A percentile compares a stretch with the other conserved stretches of the same genome.
phyloP scores from a whole-genome alignment of 164 flowering plant genomes.

The Saururus chinensis region DNA sequence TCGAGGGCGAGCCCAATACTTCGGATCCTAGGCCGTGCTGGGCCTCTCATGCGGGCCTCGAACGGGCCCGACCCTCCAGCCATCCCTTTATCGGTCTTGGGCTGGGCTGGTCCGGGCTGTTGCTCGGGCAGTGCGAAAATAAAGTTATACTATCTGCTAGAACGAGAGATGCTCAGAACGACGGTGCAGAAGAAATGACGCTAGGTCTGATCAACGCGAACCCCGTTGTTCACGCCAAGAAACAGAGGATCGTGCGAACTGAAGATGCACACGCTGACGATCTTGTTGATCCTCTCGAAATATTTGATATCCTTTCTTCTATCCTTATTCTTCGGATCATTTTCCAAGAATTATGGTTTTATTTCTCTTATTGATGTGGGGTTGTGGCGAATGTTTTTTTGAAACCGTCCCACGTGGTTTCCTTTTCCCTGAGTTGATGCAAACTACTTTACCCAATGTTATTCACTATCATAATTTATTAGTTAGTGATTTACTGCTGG shows the following conservation, averaged over 20 bases:
- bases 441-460: too few relatives aligned
- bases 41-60: too few relatives aligned
- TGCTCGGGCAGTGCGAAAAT: too few relatives aligned
- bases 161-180: neutral
- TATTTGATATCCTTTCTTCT: slow-evolving; percentile 61
- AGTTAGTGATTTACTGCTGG: too few relatives aligned
- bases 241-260: slow-evolving; percentile 55
- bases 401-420: neutral
- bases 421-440: too few relatives aligned
- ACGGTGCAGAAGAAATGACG: slow-evolving; percentile 29
- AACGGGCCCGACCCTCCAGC: too few relatives aligned
- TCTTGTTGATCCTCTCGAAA: slow-evolving; percentile 67
- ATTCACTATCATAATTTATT: neutral
- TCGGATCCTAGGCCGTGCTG: too few relatives aligned
- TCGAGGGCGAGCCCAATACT: too few relatives aligned
- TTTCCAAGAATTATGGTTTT: too few relatives aligned
- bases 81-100: too few relatives aligned
- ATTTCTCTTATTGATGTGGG: neutral
- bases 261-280: slow-evolving; percentile 46
- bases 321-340: neutral
- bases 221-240: slow-evolving; percentile 76
- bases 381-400: neutral
- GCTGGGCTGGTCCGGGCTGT: too few relatives aligned
- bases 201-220: slow-evolving; percentile 68
- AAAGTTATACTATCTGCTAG: too few relatives aligned